Base-by-base conservation (phyloP, 257 asterid species). In the Striga asiatica region DNA sequence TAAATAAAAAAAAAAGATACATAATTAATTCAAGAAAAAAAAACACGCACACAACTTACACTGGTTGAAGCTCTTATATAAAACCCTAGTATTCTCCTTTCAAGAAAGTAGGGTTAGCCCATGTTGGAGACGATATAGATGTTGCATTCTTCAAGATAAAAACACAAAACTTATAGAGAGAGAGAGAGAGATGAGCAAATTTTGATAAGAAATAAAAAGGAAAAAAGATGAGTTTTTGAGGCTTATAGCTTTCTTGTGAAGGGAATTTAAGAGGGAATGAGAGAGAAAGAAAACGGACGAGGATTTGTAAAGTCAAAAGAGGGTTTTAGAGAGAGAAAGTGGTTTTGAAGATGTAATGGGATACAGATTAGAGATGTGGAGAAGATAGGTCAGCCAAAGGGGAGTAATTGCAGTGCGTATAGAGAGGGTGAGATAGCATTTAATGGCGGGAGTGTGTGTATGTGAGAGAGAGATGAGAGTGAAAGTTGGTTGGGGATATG, bases 371-470 rank as follows among this genome's bases (percentile, higher is more conserved):
- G 24, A n/a, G n/a, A n/a, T n/a, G 58, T n/a, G 50, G 41, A 61
- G 59, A 64, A 63, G 79, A 71, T 61, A 81, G 48, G 74, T 81
- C 71, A 76, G 85, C 34, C 70, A 49, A 16, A 20, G 38, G 91
- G 52, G 92, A 83, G 92, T 87, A 54, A 83, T 48, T 83, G 84
- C 85, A 74, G 78, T 68, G 82, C 71, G 81, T 65, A 74, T 79
- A 75, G 80, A 77, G 83, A 76, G 76, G 95, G 76, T 86, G 91
- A 42, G 72, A 75, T 69, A 11, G 86, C 96, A 87, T 87, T 86
- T 57, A n/a, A 86, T 81, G 88, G 88, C 57, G 81, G 75, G 79
- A 65, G 39, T 6, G 34, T 34, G 58, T 71, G 69, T 57, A 62
- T 13, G 43, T 17, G 68, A 28, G 68, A 52, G 55, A 46, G 39